Conservation (phyloP, 345 rosid species). For the Eucalyptus pauciflora region DNA sequence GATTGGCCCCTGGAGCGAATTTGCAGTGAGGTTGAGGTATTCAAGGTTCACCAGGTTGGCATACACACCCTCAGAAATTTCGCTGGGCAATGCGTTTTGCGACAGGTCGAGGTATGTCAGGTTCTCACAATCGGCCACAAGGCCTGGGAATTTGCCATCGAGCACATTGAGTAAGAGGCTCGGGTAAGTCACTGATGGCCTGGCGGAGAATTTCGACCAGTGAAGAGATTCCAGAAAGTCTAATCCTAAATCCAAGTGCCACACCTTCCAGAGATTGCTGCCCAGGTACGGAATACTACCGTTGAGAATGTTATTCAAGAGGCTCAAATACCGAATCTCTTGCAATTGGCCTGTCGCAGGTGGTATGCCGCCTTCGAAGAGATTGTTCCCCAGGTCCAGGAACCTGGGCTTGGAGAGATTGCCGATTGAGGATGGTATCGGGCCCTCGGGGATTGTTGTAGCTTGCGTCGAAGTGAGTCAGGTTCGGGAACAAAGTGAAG, state of each 20-base stretch:
- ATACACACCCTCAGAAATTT: too few species aligned
- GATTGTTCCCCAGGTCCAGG: background rate
- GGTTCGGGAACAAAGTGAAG: conserved; percentile 34
- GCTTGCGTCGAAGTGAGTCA: conserved; percentile 36
- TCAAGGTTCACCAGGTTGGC: background rate
- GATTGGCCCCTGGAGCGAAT: too few species aligned
- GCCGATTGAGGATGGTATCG: background rate
- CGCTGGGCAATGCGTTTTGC: too few species aligned
- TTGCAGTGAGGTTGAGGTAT: background rate
- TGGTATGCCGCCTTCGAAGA: background rate
- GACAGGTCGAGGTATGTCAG: conserved; percentile 35
- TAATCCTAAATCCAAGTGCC: conserved; percentile 41
- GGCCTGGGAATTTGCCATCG: conserved; percentile 28
- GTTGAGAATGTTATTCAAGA: too few species aligned
- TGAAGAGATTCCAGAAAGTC: conserved; percentile 33
- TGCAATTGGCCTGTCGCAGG: background rate
- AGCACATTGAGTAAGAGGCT: conserved; percentile 19
- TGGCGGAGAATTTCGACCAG: conserved; percentile 32
- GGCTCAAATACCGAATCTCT: too few species aligned
- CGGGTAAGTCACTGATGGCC: conserved; percentile 35
- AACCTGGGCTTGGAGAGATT: background rate
- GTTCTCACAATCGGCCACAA: conserved; percentile 7
- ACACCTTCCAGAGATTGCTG: conserved; percentile 27
- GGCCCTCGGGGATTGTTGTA: conserved; percentile 33
- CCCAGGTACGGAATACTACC: conserved; percentile 21